Percentiles rank a stretch among this genome's conserved stretches.
These are phyloP conservation scores for Phytopythium vexans DNA, from an alignment of 352 stramenopile species.

Conservation along the genomic window DNA sequence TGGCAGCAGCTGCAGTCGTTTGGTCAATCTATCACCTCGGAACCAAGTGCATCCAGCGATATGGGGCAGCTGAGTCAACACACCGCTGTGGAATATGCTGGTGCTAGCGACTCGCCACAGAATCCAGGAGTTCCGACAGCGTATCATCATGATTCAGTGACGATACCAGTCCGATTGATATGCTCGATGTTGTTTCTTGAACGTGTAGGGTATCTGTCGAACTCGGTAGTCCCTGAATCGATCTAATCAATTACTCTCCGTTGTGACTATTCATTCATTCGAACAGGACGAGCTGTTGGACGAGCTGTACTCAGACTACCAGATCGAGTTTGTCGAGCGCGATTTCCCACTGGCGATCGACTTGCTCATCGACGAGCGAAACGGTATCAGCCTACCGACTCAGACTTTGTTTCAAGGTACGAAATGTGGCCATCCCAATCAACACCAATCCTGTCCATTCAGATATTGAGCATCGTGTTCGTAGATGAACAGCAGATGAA, in stretches of 20 bases:
- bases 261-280: neutral
- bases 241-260: neutral
- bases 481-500: slow-evolving; percentile 43
- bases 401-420: slow-evolving; percentile 38
- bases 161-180: slow-evolving; percentile 30
- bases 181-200: slow-evolving; percentile 41
- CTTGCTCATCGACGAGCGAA: slow-evolving; percentile 66
- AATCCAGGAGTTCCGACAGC: slow-evolving; percentile 14
- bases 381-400: slow-evolving; percentile 44
- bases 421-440: neutral
- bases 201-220: slow-evolving; percentile 14
- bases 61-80: neutral
- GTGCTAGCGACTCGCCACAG: slow-evolving; percentile 9
- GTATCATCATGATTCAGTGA: slow-evolving; percentile 7
- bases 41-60: neutral
- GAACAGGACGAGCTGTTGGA: slow-evolving; percentile 58
- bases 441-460: slow-evolving; percentile 1
- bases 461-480: neutral
- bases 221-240: neutral
- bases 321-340: slow-evolving; percentile 57
- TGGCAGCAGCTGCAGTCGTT: slow-evolving; percentile 34
- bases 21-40: slow-evolving; percentile 3
- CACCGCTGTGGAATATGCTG: slow-evolving; percentile 5
- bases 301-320: slow-evolving; percentile 51
- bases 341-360: slow-evolving; percentile 50